These are phyloP conservation scores for Zostera marina DNA, from an alignment of 116 monocot species.

Conservation along the genomic window DNA sequence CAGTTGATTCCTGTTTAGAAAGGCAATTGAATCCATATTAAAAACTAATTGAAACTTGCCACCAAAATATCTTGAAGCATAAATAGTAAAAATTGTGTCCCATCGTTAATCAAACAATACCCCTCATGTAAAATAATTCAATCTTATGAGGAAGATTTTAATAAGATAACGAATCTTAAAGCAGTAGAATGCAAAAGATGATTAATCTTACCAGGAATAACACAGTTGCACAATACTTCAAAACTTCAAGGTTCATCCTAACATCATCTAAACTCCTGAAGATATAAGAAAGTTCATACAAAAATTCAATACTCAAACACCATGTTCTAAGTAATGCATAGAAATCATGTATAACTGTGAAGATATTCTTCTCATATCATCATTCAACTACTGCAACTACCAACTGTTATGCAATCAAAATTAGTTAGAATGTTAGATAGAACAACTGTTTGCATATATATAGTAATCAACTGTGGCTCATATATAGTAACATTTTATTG, in stretches of 20 bases:
- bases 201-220: conserved; percentile 46
- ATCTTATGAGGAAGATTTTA: not conserved
- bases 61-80: not conserved
- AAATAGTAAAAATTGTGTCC: not conserved
- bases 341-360: too few species aligned
- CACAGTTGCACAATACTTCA: conserved; percentile 62
- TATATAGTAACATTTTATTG: too few species aligned
- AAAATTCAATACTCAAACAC: not conserved
- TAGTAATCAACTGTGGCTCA: too few species aligned
- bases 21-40: conserved; percentile 1
- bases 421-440: too few species aligned
- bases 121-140: not conserved
- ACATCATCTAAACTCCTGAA: conserved; percentile 81
- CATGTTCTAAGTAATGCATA: too few species aligned
- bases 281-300: not conserved
- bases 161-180: not conserved
- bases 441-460: too few species aligned
- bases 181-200: not conserved
- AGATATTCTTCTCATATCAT: too few species aligned
- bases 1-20: conserved; percentile 3
- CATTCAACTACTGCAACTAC: too few species aligned
- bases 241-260: conserved; percentile 63
- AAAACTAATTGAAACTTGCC: not conserved
- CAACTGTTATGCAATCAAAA: too few species aligned
- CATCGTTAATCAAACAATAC: too few species aligned